Percentiles rank a stretch among this genome's conserved stretches.
Evolutionary conservation across 2,329 filamentous ascomycete species (phyloP).

Genomic region (Xylariales sp.): DNA sequence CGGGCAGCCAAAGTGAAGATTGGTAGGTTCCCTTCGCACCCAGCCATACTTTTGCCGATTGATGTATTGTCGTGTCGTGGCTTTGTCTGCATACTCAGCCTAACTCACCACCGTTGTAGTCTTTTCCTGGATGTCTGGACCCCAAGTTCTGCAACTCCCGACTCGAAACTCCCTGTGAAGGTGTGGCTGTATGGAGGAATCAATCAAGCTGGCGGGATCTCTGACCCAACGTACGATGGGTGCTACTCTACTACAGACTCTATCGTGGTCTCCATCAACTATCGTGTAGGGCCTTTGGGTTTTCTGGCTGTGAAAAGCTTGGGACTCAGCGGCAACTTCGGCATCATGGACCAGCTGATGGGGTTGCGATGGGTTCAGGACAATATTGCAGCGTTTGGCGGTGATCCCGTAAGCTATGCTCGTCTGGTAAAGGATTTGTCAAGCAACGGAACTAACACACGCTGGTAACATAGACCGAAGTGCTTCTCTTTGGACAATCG

Average conservation of each 20-base stretch:
- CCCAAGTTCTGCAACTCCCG: slow-evolving; percentile 12
- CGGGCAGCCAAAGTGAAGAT: slow-evolving; percentile 12
- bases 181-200: slow-evolving; percentile 22
- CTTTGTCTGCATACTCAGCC: too few relatives aligned
- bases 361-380: slow-evolving; percentile 44
- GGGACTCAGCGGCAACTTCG: slow-evolving; percentile 43
- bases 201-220: slow-evolving; percentile 19
- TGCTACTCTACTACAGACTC: slow-evolving; percentile 20
- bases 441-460: not conserved
- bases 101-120: too few relatives aligned
- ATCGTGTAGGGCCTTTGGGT: slow-evolving; percentile 42
- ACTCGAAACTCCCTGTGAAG: slow-evolving; percentile 20
- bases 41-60: too few relatives aligned
- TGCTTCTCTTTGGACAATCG: slow-evolving; percentile 24
- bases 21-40: slow-evolving; percentile 14
- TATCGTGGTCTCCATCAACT: slow-evolving; percentile 27
- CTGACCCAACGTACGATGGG: slow-evolving; percentile 19
- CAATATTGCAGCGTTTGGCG: slow-evolving; percentile 40
- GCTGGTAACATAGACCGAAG: slow-evolving; percentile 15
- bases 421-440: not conserved
- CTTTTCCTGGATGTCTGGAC: slow-evolving; percentile 18
- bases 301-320: slow-evolving; percentile 37
- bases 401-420: slow-evolving; percentile 29
- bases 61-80: too few relatives aligned
- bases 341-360: slow-evolving; percentile 44